Evolutionary conservation across 2,329 filamentous ascomycete genomes (phyloP).

Genomic region (Ascochyta lentis): DNA sequence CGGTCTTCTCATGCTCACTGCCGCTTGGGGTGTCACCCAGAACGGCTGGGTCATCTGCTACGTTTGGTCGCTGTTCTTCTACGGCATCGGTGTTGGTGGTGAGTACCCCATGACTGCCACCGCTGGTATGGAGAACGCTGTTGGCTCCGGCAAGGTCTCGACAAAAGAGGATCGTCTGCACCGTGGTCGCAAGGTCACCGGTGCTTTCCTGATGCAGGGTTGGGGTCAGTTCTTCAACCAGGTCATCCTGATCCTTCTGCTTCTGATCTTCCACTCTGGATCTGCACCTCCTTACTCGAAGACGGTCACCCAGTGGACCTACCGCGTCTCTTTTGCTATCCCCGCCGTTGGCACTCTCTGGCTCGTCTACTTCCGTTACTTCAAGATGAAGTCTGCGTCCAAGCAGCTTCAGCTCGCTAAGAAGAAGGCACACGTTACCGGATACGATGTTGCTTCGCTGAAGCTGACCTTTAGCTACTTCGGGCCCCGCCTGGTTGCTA

Average conservation of each 20-base stretch:
- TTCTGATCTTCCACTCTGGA: slow-evolving; percentile 87
- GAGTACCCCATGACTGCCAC: slow-evolving; percentile 98
- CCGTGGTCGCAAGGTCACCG: slow-evolving; percentile 93
- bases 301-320: slow-evolving; percentile 84
- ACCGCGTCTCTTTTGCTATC: slow-evolving; percentile 89
- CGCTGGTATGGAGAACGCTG: slow-evolving; percentile 89
- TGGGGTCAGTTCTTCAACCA: slow-evolving; percentile 98
- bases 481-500: slow-evolving; percentile 83
- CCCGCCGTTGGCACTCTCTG: slow-evolving; percentile 89
- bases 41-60: slow-evolving; percentile 99
- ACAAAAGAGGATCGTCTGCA: slow-evolving; percentile 93
- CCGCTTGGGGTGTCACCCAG: slow-evolving; percentile 83
- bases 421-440: slow-evolving; percentile 85
- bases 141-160: slow-evolving; percentile 84
- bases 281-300: slow-evolving; percentile 75
- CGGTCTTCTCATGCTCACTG: slow-evolving; percentile 88
- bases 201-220: slow-evolving; percentile 96
- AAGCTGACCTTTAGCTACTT: slow-evolving; percentile 81
- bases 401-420: slow-evolving; percentile 84
- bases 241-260: slow-evolving; percentile 81
- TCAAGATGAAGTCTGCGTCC: slow-evolving; percentile 88
- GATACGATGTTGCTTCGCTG: slow-evolving; percentile 88
- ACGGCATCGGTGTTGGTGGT: slow-evolving; percentile 75
- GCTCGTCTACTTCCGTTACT: slow-evolving; percentile 95
- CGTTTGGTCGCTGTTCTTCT: slow-evolving; percentile 92